phyloP scores from a whole-genome alignment of 1,284 basidiomycete species.

The Xerocomus minutiporus region DNA sequence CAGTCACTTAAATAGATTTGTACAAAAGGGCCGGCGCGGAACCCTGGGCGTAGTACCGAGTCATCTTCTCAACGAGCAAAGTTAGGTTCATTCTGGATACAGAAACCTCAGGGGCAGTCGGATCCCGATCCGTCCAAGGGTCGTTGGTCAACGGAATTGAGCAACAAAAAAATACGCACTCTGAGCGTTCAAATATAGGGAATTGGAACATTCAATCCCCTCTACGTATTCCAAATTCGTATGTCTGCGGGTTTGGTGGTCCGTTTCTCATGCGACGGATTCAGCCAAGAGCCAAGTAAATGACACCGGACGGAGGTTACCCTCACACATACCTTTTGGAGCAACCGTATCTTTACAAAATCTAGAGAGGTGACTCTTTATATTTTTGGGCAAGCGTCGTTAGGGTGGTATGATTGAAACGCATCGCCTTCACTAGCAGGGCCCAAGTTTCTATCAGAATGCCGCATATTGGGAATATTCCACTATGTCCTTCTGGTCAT shows the following conservation, averaged over 20 bases:
- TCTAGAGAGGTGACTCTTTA: conserved; percentile 54
- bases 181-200: background rate
- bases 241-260: conserved; percentile 59
- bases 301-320: background rate
- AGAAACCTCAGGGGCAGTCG: conserved; percentile 13
- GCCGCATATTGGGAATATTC: conserved; percentile 49
- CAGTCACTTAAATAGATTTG: background rate
- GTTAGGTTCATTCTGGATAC: conserved; percentile 21
- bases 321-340: conserved; percentile 65
- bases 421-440: conserved; percentile 41
- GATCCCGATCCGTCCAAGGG: conserved; percentile 8
- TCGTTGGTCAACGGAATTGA: conserved; percentile 1
- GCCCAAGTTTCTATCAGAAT: conserved; percentile 66
- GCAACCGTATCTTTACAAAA: conserved; percentile 53
- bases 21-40: background rate
- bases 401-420: conserved; percentile 48
- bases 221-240: conserved; percentile 45
- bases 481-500: conserved; percentile 66
- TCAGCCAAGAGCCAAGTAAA: conserved; percentile 44
- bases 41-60: background rate
- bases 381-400: conserved; percentile 46
- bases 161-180: background rate
- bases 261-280: conserved; percentile 47
- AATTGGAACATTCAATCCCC: conserved; percentile 40
- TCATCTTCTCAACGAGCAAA: conserved; percentile 8